Percentiles rank a stretch among this genome's conserved stretches.
Conservation (phyloP, 1,284 basidiomycete species). For the Takashimella koratensis region DNA sequence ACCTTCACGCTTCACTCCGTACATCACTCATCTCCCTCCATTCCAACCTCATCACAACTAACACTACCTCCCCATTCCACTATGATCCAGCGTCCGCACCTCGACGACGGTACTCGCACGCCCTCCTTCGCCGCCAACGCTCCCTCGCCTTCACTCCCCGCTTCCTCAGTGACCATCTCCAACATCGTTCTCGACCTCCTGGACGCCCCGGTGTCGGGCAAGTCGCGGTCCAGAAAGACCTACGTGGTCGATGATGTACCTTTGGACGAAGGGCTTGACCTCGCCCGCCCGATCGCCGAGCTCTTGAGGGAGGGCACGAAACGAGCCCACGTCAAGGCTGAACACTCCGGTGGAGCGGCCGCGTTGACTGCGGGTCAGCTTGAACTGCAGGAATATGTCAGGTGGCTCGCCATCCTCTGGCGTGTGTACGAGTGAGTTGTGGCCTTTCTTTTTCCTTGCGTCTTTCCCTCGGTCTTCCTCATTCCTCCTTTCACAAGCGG, state of each 20-base stretch:
- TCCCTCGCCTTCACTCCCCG: background rate
- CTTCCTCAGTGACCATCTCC: background rate
- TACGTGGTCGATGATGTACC: conserved; percentile 23
- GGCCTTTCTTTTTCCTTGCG: conserved; percentile 3
- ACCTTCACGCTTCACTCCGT: background rate
- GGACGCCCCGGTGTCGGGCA: background rate
- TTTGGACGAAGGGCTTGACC: conserved; percentile 38
- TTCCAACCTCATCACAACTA: too few relatives aligned
- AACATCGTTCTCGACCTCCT: background rate
- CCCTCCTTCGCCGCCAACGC: background rate
- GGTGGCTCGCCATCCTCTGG: conserved; percentile 71
- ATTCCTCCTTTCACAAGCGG: too few relatives aligned
- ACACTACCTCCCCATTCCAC: too few relatives aligned
- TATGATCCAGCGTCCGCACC: background rate
- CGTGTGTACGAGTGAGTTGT: conserved; percentile 71
- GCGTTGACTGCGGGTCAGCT: conserved; percentile 62
- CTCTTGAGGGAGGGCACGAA: conserved; percentile 59
- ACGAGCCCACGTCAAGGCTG: conserved; percentile 61
- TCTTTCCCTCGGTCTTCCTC: background rate
- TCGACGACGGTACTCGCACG: background rate
- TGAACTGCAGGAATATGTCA: conserved; percentile 62
- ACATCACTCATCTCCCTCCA: background rate
- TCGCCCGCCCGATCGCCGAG: conserved; percentile 44
- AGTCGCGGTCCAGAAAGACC: background rate
- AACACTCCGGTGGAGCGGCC: conserved; percentile 59